Conservation (phyloP, 345 rosid species). For the Brassica incana region DNA sequence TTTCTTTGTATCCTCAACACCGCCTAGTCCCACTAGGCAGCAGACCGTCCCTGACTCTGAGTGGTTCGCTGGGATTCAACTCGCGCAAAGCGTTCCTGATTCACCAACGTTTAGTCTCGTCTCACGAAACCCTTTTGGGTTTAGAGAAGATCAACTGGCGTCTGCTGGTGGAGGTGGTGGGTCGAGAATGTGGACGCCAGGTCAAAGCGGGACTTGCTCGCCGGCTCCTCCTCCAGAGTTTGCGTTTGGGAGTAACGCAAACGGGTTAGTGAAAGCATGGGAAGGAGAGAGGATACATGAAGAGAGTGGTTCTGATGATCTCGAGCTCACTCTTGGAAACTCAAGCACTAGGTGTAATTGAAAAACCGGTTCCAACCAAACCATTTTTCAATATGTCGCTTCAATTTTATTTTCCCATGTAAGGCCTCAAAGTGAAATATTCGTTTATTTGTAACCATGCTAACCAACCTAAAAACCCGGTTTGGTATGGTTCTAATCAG, state of each 20-base stretch:
- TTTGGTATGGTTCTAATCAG: slow-evolving; percentile 1
- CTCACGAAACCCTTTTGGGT: slow-evolving; percentile 71
- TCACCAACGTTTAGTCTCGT: slow-evolving; percentile 95
- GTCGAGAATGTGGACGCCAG: slow-evolving; percentile 90
- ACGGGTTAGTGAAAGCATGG: slow-evolving; percentile 92
- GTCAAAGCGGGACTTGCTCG: slow-evolving; percentile 94
- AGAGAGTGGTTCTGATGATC: slow-evolving; percentile 89
- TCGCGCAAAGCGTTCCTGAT: slow-evolving; percentile 70
- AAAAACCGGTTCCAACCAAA: neutral
- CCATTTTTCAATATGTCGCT: neutral
- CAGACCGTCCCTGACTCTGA: slow-evolving; percentile 72
- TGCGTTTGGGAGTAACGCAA: slow-evolving; percentile 72
- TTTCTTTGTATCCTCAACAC: slow-evolving; percentile 77
- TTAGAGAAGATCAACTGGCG: slow-evolving; percentile 38
- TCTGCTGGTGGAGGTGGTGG: slow-evolving; percentile 50
- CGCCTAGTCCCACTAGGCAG: slow-evolving; percentile 81
- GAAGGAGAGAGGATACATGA: slow-evolving; percentile 98
- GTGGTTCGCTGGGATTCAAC: slow-evolving; percentile 77
- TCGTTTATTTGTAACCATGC: slow-evolving; percentile 11
- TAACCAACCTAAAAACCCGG: slow-evolving; percentile 10
- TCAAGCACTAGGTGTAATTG: slow-evolving; percentile 69
- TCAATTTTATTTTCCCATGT: neutral
- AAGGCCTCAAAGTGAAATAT: slow-evolving; percentile 30
- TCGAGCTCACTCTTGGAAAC: slow-evolving; percentile 96
- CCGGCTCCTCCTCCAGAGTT: slow-evolving; percentile 75